These are phyloP conservation scores for Buddleja alternifolia DNA, from an alignment of 257 asterid genomes.

Conservation along the genomic window DNA sequence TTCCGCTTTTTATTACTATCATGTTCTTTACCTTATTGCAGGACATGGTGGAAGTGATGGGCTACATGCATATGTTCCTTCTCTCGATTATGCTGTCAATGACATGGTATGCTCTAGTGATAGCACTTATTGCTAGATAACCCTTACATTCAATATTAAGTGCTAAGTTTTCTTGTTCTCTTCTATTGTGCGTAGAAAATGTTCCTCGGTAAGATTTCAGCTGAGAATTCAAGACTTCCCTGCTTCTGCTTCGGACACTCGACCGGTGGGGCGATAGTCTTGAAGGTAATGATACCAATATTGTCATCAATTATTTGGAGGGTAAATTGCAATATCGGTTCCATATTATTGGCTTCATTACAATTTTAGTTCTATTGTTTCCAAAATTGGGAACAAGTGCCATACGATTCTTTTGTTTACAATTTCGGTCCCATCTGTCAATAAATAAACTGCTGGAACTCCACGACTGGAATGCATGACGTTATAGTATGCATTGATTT, in stretches of 20 bases:
- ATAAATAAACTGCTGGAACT: too few species aligned
- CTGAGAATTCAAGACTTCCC: slow-evolving; percentile 67
- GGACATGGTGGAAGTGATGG: slow-evolving; percentile 99
- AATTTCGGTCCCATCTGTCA: too few species aligned
- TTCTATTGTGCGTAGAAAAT: slow-evolving; percentile 48
- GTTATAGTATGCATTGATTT: too few species aligned
- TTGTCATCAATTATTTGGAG: background rate
- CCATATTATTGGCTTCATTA: too few species aligned
- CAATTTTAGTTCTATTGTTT: too few species aligned
- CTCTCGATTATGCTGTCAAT: slow-evolving; percentile 74
- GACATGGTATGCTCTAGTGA: slow-evolving; percentile 56
- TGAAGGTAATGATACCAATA: slow-evolving; percentile 54
- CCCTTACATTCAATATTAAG: background rate
- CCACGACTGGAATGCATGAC: too few species aligned
- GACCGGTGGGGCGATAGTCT: slow-evolving; percentile 86
- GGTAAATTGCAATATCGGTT: too few species aligned
- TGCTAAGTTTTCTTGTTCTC: slow-evolving; percentile 4
- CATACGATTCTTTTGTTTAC: too few species aligned
- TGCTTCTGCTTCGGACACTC: slow-evolving; percentile 96
- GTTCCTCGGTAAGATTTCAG: slow-evolving; percentile 57
- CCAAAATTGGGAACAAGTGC: too few species aligned
- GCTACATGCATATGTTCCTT: slow-evolving; percentile 85
- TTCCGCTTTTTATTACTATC: background rate
- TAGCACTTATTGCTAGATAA: background rate
- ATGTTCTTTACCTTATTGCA: slow-evolving; percentile 34